Evolutionary conservation across 31 red algal species (phyloP), one percentile per base, ranked within the genome.

Genomic region (Porphyra umbilicalis): DNA sequence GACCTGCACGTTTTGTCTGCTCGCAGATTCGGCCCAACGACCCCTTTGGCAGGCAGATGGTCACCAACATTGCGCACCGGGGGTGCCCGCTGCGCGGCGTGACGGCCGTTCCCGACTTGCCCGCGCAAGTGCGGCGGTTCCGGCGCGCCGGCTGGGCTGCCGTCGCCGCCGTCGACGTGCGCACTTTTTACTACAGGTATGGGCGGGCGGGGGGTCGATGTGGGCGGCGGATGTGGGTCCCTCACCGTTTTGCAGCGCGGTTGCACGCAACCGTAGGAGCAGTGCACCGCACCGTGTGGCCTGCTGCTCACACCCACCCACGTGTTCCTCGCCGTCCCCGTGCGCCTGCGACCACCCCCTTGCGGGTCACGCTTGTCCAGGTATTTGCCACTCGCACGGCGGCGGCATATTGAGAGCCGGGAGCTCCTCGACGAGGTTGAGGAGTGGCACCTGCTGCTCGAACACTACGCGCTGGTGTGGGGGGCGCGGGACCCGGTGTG

Each of bases 401-500:
- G 76, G 6, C 67, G 82, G 30, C 38, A 80, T 75, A 39, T 95
- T 39, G 89, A 98, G 36, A 85, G 57, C 40, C 42, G 95, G 10
- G 92, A 95, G 75, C 11, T 44, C 6, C 83, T 98, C 20, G 96
- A 98, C 80, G 96, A 98, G 79, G 31, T 91, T 32, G 96, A 98
- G 81, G 90, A 98, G 79, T 93, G 86, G 86, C 8, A 57, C 35
- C 80, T 98, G 37, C 68, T 98, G 39, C 85, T 98, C 87, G 74
- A 86, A 36, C 96, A 98, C 85, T 98, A 98, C 83, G 87, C 85
- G 67, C 35, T 93, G 31, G 77, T 93, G n/a, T 71, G 57, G 57
- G 57, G 57, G 25, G 57, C 57, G 18, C 57, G 57, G 57, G 57
- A 71, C 57, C 57, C 57, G 16, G 6, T 18, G 57, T 18, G 4